Evolutionary conservation across 352 stramenopile genomes (phyloP).

Genomic region (Phytophthora litchii): DNA sequence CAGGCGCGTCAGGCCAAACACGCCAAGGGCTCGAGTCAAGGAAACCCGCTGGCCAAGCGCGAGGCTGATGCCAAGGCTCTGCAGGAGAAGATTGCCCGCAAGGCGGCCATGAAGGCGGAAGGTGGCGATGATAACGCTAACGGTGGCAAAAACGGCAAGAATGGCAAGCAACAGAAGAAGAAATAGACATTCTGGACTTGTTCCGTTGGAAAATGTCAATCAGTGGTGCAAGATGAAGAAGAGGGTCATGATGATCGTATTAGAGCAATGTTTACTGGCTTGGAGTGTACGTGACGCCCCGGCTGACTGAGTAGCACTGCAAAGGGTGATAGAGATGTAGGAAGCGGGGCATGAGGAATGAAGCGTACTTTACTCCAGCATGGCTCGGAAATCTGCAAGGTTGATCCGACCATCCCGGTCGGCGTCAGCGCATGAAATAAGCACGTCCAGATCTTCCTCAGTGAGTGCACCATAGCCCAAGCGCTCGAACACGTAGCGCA

Average conservation of each 20-base stretch:
- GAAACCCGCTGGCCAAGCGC: slow-evolving; percentile 64
- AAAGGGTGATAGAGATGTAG: slow-evolving; percentile 14
- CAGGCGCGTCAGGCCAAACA: slow-evolving; percentile 72
- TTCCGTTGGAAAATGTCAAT: not conserved
- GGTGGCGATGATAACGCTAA: slow-evolving; percentile 40
- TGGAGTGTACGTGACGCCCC: not conserved
- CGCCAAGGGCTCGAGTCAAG: slow-evolving; percentile 43
- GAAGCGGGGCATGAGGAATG: slow-evolving; percentile 18
- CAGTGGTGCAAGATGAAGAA: not conserved
- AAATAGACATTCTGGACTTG: slow-evolving; percentile 26
- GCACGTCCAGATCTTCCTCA: slow-evolving; percentile 83
- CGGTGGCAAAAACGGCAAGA: slow-evolving; percentile 42
- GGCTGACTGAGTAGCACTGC: not conserved
- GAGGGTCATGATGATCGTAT: not conserved
- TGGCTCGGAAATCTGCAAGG: slow-evolving; percentile 81
- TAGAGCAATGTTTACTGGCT: slow-evolving; percentile 16
- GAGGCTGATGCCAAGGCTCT: slow-evolving; percentile 80
- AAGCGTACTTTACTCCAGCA: slow-evolving; percentile 53
- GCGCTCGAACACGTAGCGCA: slow-evolving; percentile 83
- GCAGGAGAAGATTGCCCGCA: slow-evolving; percentile 83
- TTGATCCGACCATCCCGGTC: slow-evolving; percentile 85
- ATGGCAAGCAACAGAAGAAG: slow-evolving; percentile 37
- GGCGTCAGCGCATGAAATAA: slow-evolving; percentile 86
- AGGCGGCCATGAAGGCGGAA: slow-evolving; percentile 66
- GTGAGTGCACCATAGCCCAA: slow-evolving; percentile 81